Base-by-base conservation (phyloP, 352 stramenopile genomes). In the Phytophthora hybrid region DNA sequence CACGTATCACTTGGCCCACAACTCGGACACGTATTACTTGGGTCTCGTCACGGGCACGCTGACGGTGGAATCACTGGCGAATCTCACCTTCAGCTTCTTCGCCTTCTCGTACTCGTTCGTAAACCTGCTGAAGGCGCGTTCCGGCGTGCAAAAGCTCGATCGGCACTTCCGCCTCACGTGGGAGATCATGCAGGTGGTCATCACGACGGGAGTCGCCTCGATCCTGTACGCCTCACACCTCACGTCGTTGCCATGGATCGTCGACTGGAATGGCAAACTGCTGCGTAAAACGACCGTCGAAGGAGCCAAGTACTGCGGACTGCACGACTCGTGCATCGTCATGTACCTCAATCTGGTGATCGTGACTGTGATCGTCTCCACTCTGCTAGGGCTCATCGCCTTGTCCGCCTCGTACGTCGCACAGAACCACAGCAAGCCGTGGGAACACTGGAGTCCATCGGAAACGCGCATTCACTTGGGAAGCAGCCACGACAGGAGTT, bases 291-390 rank as follows among this genome's bases (percentile, higher is more conserved):
- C 73, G 10, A 77, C 73, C 18, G 34, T 61, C 3, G 68, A 71
- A 66, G 73, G 73, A 4, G 68, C 63, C 5, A 66, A 74, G 21
- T 71, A 73, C 49, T 79, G 73, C 16, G 61, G 65, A 11, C 53
- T 79, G 18, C 53, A 72, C 29, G 73, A 79, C 16, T 76, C 73
- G 52, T 79, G 73, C 53, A 76, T 79, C 32, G 63, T 79, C 18
- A 74, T 74, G 57, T 23, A 21, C 1, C 34, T 74, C 18, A 79
- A 79, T 51, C 26, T 79, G 39, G 55, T 60, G 5, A 69, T 68
- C 47, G 19, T 79, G 13, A 44, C 62, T 21, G 63, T 57, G 1
- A 51, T 73, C 23, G 51, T 39, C 3, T 74, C 66, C 8, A 70
- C 41, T 10, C 4, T 70, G 44, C 46, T 73, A 0, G 66, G 55